phyloP scores from a whole-genome alignment of 192 early-diverging fungal species.

The Cladochytrium replicatum region DNA sequence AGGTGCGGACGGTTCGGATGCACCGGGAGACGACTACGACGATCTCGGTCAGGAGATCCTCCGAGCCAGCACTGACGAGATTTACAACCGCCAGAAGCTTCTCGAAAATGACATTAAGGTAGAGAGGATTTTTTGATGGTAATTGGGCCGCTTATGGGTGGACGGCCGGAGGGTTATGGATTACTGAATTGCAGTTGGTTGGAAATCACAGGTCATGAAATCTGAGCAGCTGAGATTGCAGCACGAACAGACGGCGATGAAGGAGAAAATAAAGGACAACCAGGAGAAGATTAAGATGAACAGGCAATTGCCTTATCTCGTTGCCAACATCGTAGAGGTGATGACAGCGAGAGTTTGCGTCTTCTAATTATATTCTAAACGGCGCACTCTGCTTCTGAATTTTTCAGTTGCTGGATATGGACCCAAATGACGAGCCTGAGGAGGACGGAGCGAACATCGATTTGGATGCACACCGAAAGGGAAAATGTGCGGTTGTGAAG shows the following conservation, averaged over 20 bases:
- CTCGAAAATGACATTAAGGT: conserved; percentile 97
- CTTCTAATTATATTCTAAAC: background rate
- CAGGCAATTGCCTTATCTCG: conserved; percentile 94
- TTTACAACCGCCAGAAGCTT: conserved; percentile 79
- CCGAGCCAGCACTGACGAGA: conserved; percentile 79
- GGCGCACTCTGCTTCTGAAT: background rate
- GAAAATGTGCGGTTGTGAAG: conserved; percentile 95
- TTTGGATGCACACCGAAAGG: conserved; percentile 83
- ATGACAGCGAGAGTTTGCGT: conserved; percentile 4
- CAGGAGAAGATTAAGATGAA: conserved; percentile 97
- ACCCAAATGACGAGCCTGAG: conserved; percentile 81
- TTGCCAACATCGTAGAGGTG: conserved; percentile 95
- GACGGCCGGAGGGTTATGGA: no score
- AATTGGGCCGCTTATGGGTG: no score
- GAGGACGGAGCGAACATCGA: conserved; percentile 94
- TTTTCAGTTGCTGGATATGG: conserved; percentile 73
- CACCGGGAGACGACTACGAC: conserved; percentile 37
- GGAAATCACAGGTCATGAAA: conserved; percentile 84
- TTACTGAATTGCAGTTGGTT: background rate
- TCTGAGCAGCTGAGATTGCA: conserved; percentile 78
- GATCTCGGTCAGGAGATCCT: conserved; percentile 87
- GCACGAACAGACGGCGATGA: conserved; percentile 81
- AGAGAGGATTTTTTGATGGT: no score
- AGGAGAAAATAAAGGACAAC: conserved; percentile 93
- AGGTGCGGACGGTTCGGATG: conserved; percentile 30